These are phyloP conservation scores for Metarhizium sp. DNA, from an alignment of 2,329 filamentous ascomycete genomes.

Conservation along the genomic window DNA sequence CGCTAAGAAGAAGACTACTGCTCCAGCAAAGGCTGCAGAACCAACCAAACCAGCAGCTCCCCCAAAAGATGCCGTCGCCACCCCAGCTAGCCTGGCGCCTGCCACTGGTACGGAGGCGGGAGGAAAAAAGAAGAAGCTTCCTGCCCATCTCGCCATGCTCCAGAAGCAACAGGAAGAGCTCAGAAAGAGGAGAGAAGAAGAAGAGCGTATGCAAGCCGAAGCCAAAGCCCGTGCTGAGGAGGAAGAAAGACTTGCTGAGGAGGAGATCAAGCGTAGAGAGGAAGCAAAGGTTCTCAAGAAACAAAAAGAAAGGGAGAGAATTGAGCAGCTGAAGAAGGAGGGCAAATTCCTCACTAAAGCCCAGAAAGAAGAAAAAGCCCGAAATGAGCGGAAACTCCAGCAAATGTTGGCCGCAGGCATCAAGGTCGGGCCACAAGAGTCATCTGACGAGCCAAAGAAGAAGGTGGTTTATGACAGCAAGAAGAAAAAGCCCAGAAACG, in stretches of 20 bases:
- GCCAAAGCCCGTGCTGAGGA: conserved; percentile 58
- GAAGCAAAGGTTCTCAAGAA: conserved; percentile 72
- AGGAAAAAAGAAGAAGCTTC: conserved; percentile 81
- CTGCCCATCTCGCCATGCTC: conserved; percentile 59
- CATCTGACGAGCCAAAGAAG: conserved; percentile 60
- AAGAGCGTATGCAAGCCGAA: conserved; percentile 49
- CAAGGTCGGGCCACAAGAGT: conserved; percentile 55
- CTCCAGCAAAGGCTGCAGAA: conserved; percentile 20
- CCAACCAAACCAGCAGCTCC: conserved; percentile 24
- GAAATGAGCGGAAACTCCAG: conserved; percentile 70
- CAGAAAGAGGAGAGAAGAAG: conserved; percentile 57
- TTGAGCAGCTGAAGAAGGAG: conserved; percentile 80
- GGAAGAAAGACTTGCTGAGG: conserved; percentile 52
- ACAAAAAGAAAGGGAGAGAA: conserved; percentile 76
- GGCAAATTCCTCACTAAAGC: conserved; percentile 82
- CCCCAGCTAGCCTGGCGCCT: conserved; percentile 27
- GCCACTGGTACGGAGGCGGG: conserved; percentile 39
- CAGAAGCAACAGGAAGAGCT: conserved; percentile 79
- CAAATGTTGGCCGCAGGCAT: conserved; percentile 76
- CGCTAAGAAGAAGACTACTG: conserved; percentile 67
- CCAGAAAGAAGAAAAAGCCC: conserved; percentile 72
- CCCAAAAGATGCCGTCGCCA: conserved; percentile 36
- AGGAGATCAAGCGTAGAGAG: conserved; percentile 60
- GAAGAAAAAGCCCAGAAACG: conserved; percentile 60
- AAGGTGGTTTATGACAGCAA: conserved; percentile 69